These are phyloP conservation scores for Mortierella sp. DNA, from an alignment of 371 early-diverging fungal species.

Conservation along the genomic window DNA sequence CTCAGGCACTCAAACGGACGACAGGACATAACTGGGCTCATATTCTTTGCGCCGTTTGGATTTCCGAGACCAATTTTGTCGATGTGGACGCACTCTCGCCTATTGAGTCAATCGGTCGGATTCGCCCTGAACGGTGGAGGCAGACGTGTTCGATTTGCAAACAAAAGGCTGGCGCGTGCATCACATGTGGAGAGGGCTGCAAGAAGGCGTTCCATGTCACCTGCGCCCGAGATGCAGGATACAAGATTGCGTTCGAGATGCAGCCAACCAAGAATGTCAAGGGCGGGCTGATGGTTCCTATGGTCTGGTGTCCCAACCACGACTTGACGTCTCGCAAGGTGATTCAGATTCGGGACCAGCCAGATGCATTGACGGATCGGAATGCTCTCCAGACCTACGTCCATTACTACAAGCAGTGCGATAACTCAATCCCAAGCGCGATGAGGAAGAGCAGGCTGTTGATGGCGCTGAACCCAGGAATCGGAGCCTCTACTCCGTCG, in stretches of 20 bases:
- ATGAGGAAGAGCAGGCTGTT: conserved; percentile 55
- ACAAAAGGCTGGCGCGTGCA: conserved; percentile 61
- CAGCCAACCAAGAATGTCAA: conserved; percentile 53
- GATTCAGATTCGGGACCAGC: conserved; percentile 51
- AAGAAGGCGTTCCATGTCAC: conserved; percentile 66
- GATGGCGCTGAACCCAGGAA: conserved; percentile 46
- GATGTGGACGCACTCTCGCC: conserved; percentile 79
- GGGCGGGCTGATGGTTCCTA: conserved; percentile 66
- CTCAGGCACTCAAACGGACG: conserved; percentile 88
- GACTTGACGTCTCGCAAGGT: conserved; percentile 45
- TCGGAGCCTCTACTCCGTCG: conserved; percentile 19
- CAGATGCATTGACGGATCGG: conserved; percentile 41
- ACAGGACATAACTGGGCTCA: conserved; percentile 94
- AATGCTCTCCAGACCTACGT: conserved; percentile 55
- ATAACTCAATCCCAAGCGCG: conserved; percentile 42
- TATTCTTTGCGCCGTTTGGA: conserved; percentile 88
- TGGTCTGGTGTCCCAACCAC: conserved; percentile 67
- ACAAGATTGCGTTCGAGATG: conserved; percentile 63
- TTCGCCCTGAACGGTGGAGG: conserved; percentile 76
- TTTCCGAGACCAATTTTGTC: conserved; percentile 81
- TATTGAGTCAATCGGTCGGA: conserved; percentile 78
- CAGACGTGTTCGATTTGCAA: conserved; percentile 66
- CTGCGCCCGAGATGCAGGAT: conserved; percentile 65
- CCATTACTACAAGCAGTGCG: conserved; percentile 56
- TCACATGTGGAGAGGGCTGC: conserved; percentile 63